These are phyloP conservation scores for Aspergillus saccharolyticus DNA, from an alignment of 495 filamentous ascomycete genomes.

Conservation along the genomic window DNA sequence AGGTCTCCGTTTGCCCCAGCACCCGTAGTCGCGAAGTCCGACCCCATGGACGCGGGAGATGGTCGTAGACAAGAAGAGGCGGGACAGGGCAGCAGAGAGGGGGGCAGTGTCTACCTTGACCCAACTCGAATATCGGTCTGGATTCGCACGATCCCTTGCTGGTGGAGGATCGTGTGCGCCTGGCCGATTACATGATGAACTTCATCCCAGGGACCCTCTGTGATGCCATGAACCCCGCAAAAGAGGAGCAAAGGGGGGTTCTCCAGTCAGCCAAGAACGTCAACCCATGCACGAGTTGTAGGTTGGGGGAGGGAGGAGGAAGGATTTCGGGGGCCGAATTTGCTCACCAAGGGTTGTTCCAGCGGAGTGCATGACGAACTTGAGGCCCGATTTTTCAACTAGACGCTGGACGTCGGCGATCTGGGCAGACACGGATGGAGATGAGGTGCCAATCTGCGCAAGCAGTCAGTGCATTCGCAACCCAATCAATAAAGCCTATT, in stretches of 20 bases:
- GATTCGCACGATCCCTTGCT: conserved; percentile 72
- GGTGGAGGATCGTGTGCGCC: conserved; percentile 78
- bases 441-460: conserved; percentile 69
- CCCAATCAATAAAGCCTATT: background rate
- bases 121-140: conserved; percentile 88
- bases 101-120: conserved; percentile 54
- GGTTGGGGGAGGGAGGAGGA: background rate
- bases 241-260: background rate
- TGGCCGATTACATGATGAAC: conserved; percentile 88
- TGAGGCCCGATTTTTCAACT: conserved; percentile 69
- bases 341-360: conserved; percentile 87
- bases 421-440: conserved; percentile 77
- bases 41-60: background rate
- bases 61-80: conserved; percentile 4
- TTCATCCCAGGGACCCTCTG: conserved; percentile 88
- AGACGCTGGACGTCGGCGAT: conserved; percentile 87
- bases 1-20: too few species aligned
- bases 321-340: too few species aligned
- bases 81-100: background rate
- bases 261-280: conserved; percentile 9
- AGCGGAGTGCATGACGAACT: conserved; percentile 83
- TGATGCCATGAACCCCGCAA: conserved; percentile 2
- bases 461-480: background rate
- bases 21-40: too few species aligned
- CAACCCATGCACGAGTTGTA: background rate